Conservation (phyloP, 106 monocot genomes). For the Phalaenopsis aphrodite region DNA sequence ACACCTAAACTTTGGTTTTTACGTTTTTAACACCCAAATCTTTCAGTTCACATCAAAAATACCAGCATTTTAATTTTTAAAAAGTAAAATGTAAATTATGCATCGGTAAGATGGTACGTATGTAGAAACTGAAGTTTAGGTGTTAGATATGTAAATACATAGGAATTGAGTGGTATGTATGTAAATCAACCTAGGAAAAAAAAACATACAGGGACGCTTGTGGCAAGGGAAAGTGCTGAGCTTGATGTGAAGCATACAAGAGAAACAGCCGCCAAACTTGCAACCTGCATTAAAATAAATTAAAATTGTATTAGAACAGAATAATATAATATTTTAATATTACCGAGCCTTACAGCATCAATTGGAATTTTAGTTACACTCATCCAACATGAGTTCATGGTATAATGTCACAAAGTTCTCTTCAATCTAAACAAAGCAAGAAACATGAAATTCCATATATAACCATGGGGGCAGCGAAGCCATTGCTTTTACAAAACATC, state of each 20-base stretch:
- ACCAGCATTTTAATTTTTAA: no score
- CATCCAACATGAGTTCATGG: neutral
- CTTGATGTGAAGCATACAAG: conserved; percentile 71
- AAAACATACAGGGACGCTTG: conserved; percentile 61
- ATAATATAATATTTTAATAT: neutral
- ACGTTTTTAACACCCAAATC: no score
- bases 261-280: conserved; percentile 72
- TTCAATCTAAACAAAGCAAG: no score
- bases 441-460: no score
- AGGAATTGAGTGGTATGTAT: no score
- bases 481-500: neutral
- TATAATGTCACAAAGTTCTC: neutral
- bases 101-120: no score
- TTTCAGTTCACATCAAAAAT: no score
- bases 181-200: neutral
- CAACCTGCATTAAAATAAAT: conserved; percentile 47
- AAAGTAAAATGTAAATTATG: no score
- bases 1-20: no score
- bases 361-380: neutral
- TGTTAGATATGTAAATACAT: no score
- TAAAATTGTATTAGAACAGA: neutral
- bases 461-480: neutral
- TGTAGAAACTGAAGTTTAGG: no score
- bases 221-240: conserved; percentile 58
- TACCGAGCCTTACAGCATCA: neutral